Evolutionary conservation across 2,329 filamentous ascomycete species (phyloP), one percentile per base, ranked within the genome.

Genomic region (Ascochyta clinopodiicola): DNA sequence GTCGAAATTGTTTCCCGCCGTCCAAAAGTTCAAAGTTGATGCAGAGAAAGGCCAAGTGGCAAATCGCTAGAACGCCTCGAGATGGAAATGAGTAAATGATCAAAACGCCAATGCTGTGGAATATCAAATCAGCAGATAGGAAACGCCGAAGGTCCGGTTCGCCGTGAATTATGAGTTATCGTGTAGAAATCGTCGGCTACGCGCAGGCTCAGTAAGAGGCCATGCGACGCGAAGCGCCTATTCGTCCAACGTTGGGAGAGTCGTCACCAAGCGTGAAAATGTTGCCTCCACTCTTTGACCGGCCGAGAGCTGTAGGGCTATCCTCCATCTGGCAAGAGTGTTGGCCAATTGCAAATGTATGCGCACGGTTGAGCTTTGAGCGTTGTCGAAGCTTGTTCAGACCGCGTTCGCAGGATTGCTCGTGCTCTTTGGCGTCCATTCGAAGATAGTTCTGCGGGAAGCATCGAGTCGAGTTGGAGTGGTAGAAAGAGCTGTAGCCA

Each of bases 381-480:
- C 93, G 87, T 74, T 95, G 89, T 77, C 96, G 94, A 68, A 99
- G 86, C 74, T 92, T 93, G 69, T 92, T 92, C 82, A 99, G 88
- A 69, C 96, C 94, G 66, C 92, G 90, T 80, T 99, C 95, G 75
- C 95, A 98, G 38, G 93, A 95, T 69, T 88, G 88, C 67, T 92
- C 90, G 77, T 99, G 93, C 74, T 94, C 91, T 73, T 94, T 90
- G 62, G 90, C 91, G 63, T 88, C 90, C 95, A 99, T 99, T 77
- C 95, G 92, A 56, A 99, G 91, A 72, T 99, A 99, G 72, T 94
- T 92, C 69, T 96, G 93, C 21, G 95, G 95, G 68, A 88, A 95
- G 81, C 95, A 99, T 58, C 93, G 87, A 42, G 84, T 79, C 47
- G 88, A 87, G 75, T 96, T 87, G 61, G 91, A 82, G 22, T 85